Conservation (phyloP, 257 asterid species). For the Linderniella brevidens region DNA sequence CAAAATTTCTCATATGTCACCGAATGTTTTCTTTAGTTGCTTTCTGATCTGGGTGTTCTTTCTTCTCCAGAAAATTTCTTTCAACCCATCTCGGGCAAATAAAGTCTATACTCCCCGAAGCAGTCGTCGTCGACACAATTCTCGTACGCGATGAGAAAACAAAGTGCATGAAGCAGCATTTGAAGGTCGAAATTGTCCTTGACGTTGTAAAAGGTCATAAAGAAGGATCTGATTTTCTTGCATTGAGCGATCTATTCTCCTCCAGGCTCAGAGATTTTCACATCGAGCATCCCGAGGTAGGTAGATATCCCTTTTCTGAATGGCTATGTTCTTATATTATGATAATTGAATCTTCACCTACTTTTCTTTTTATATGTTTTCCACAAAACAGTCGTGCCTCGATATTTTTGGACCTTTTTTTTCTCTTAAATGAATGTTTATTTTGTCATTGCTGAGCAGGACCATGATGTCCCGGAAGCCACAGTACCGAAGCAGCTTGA, state of each 20-base stretch:
- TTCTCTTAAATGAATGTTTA: too few species aligned
- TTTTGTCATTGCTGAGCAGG: conserved; percentile 17
- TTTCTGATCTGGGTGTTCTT: conserved; percentile 10
- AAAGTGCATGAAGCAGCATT: conserved; percentile 54
- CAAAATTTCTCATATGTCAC: too few species aligned
- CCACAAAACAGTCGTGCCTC: background rate
- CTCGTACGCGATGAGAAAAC: conserved; percentile 50
- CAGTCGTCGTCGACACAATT: conserved; percentile 52
- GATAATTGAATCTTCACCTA: background rate
- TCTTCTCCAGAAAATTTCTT: conserved; percentile 35
- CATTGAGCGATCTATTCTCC: conserved; percentile 49
- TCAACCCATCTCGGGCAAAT: conserved; percentile 63
- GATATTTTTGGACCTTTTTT: too few species aligned
- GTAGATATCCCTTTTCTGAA: conserved; percentile 9
- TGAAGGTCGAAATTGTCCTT: conserved; percentile 32
- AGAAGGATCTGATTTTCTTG: conserved; percentile 41
- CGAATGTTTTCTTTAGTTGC: conserved; percentile 1
- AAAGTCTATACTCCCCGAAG: conserved; percentile 63
- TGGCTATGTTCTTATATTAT: conserved; percentile 3
- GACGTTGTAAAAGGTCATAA: conserved; percentile 44
- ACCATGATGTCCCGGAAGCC: conserved; percentile 60
- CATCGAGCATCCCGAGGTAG: conserved; percentile 45
- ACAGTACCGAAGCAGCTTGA: conserved; percentile 45
- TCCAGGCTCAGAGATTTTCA: conserved; percentile 39
- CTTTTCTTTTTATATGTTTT: conserved; percentile 4